Evolutionary conservation across 805 yeast genomes (phyloP).

Genomic region (Metschnikowia continentalis): DNA sequence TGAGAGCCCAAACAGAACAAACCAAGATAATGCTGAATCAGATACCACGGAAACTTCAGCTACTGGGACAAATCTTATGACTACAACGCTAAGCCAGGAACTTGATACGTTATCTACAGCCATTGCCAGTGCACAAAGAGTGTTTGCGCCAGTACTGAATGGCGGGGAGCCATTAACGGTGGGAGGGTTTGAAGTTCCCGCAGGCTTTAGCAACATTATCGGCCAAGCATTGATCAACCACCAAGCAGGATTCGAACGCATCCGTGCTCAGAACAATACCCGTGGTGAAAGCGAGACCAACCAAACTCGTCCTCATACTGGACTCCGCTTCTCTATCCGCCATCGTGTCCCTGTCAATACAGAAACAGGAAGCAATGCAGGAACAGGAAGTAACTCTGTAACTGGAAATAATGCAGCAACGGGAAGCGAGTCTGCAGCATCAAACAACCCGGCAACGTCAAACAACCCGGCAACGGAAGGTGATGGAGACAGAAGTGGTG

Average conservation of each 20-base stretch:
- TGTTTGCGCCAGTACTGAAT: neutral
- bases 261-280: neutral
- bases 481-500: neutral
- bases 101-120: neutral
- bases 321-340: neutral
- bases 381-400: too few species aligned
- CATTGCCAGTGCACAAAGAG: neutral
- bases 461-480: neutral
- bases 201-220: slow-evolving; percentile 4
- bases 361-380: neutral
- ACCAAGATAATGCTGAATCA: neutral
- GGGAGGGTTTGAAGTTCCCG: slow-evolving; percentile 1
- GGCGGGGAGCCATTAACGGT: neutral
- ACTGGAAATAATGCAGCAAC: too few species aligned
- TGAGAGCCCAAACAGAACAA: neutral
- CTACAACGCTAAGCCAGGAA: neutral
- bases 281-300: neutral
- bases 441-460: too few species aligned
- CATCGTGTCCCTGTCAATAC: neutral
- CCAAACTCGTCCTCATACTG: neutral
- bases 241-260: slow-evolving; percentile 2
- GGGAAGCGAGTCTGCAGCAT: too few species aligned
- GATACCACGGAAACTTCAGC: neutral
- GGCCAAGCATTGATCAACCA: slow-evolving; percentile 9
- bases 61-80: neutral